These are phyloP conservation scores for Thalassiosira livingstoniorum DNA, from an alignment of 352 stramenopile genomes.

Conservation along the genomic window DNA sequence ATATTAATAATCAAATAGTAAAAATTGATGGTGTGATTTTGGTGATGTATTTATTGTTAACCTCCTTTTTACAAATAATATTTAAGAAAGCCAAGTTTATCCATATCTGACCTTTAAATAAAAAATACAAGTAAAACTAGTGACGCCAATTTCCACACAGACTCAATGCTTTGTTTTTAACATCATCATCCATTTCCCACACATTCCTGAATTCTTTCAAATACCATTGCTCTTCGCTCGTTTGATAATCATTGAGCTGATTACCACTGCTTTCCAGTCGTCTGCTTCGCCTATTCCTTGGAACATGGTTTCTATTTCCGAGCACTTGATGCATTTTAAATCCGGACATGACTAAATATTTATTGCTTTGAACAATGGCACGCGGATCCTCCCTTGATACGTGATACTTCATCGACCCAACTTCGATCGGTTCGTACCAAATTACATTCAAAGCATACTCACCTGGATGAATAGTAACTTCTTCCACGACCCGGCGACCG, in stretches of 20 bases:
- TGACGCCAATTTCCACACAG: not conserved
- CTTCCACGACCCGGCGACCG: not conserved
- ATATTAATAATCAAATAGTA: too few species aligned
- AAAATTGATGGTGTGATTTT: too few species aligned
- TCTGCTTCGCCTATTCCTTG: not conserved
- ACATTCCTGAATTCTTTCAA: not conserved
- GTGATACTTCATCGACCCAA: conserved; percentile 1
- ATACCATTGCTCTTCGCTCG: too few species aligned
- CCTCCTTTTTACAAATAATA: too few species aligned
- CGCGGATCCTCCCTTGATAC: not conserved
- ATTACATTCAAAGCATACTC: not conserved
- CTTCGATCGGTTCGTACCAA: conserved; percentile 7
- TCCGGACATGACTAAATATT: not conserved
- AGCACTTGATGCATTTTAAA: conserved; percentile 26
- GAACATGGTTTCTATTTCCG: conserved; percentile 17
- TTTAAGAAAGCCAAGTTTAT: too few species aligned
- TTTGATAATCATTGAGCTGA: too few species aligned
- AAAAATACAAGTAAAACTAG: too few species aligned
- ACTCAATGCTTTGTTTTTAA: not conserved
- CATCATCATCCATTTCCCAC: not conserved
- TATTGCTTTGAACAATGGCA: not conserved
- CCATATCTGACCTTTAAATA: too few species aligned
- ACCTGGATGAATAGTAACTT: not conserved
- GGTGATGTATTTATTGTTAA: too few species aligned
- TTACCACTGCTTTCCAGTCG: not conserved